Conservation (phyloP, 1,139 yeast genomes). For the Candida pseudoviswanathii region DNA sequence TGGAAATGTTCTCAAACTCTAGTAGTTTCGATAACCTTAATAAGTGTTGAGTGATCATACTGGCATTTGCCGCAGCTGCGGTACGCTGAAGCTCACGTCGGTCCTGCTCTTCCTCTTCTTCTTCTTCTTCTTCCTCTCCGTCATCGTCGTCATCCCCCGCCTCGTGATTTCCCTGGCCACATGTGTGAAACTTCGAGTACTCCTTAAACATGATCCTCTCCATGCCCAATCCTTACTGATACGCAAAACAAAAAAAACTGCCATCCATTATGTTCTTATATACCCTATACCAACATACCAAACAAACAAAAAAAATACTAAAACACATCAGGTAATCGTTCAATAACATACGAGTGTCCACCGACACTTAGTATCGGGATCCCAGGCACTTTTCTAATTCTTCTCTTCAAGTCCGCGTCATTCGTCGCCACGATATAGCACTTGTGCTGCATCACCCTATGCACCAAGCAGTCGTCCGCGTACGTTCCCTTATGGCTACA, state of each 20-base stretch:
- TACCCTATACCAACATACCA: too few species aligned
- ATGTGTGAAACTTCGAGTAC: slow-evolving; percentile 1
- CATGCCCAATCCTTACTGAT: neutral
- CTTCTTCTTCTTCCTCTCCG: neutral
- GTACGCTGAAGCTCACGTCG: too few species aligned
- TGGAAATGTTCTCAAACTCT: slow-evolving; percentile 4
- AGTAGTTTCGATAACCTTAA: slow-evolving; percentile 1
- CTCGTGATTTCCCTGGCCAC: neutral
- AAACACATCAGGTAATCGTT: slow-evolving; percentile 92
- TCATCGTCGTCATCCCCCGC: neutral
- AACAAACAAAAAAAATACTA: slow-evolving; percentile 25
- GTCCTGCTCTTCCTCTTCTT: neutral
- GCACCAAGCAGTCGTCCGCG: slow-evolving; percentile 96
- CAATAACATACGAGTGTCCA: slow-evolving; percentile 87
- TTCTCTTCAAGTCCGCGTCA: slow-evolving; percentile 95
- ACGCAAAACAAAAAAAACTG: neutral
- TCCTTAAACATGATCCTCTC: neutral
- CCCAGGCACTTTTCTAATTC: slow-evolving; percentile 95
- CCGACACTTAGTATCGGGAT: slow-evolving; percentile 97
- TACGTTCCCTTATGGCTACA: slow-evolving; percentile 95
- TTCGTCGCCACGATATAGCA: slow-evolving; percentile 97
- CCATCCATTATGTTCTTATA: too few species aligned
- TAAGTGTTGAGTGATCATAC: neutral
- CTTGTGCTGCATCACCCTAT: slow-evolving; percentile 91
- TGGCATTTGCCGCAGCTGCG: too few species aligned